These are phyloP conservation scores for Hanseniaspora jakobsenii DNA, from an alignment of 805 yeast species.

Conservation along the genomic window DNA sequence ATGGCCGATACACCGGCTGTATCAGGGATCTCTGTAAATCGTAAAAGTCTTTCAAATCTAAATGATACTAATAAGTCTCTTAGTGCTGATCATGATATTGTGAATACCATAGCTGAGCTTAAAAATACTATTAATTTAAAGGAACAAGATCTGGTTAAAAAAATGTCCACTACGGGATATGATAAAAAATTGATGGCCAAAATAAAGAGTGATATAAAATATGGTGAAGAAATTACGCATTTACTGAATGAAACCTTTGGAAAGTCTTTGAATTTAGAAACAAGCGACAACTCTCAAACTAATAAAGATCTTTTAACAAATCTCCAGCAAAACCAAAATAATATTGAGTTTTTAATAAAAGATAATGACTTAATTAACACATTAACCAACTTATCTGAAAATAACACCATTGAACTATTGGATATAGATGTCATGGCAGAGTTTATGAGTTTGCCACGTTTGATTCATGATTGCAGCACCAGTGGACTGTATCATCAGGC, in stretches of 20 bases:
- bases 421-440: conserved; percentile 43
- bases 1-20: conserved; percentile 13
- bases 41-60: not conserved
- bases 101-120: conserved; percentile 14
- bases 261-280: not conserved
- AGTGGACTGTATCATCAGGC: conserved; percentile 86
- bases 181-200: conserved; percentile 10
- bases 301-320: not conserved
- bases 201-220: not conserved
- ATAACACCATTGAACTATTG: conserved; percentile 37
- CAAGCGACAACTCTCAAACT: not conserved
- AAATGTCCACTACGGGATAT: not conserved
- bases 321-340: conserved; percentile 7
- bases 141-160: conserved; percentile 4
- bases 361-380: not conserved
- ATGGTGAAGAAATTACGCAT: not conserved
- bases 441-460: conserved; percentile 61
- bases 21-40: not conserved
- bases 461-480: conserved; percentile 70
- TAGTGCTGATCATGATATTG: conserved; percentile 3
- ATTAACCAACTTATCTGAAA: not conserved
- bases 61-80: not conserved
- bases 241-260: too few species aligned
- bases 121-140: conserved; percentile 11
- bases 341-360: not conserved